A percentile compares a stretch with the other conserved stretches of the same genome.
Conservation (phyloP, 1,284 basidiomycete species). For the Heterobasidion occidentale region DNA sequence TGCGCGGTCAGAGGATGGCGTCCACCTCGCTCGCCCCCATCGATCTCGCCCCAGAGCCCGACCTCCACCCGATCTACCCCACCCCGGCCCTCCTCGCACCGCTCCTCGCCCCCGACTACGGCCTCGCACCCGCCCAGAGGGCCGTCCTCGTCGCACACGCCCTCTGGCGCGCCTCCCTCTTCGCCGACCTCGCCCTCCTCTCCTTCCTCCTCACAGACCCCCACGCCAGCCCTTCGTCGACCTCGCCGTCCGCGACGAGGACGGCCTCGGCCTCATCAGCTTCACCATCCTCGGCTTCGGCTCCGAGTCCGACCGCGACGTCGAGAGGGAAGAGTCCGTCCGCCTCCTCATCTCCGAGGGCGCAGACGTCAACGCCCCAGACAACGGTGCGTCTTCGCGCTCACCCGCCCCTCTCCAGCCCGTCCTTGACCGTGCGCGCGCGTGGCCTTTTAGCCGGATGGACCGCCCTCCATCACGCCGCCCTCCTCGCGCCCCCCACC, state of each 20-base stretch:
- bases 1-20: conserved; percentile 6
- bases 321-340: conserved; percentile 85
- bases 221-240: conserved; percentile 66
- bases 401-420: not conserved
- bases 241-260: conserved; percentile 69
- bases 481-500: conserved; percentile 82
- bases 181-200: conserved; percentile 64
- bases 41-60: conserved; percentile 63
- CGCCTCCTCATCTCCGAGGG: conserved; percentile 75
- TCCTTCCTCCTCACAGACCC: conserved; percentile 67
- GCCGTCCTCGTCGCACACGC: conserved; percentile 63
- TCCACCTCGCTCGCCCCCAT: conserved; percentile 19
- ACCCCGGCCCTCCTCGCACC: conserved; percentile 52
- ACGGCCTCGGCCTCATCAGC: conserved; percentile 74
- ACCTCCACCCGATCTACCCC: conserved; percentile 70
- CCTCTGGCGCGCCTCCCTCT: conserved; percentile 63
- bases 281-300: conserved; percentile 81
- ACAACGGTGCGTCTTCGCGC: conserved; percentile 45
- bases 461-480: conserved; percentile 94
- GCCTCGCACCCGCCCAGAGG: conserved; percentile 60
- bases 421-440: not conserved
- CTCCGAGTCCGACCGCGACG: conserved; percentile 70
- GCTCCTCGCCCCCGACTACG: conserved; percentile 57
- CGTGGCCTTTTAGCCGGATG: conserved; percentile 61
- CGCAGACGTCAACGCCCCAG: conserved; percentile 56